Percentiles rank a stretch among this genome's conserved stretches.
Evolutionary conservation across 345 rosid genomes (phyloP).

Genomic region (Moricandia arvensis): DNA sequence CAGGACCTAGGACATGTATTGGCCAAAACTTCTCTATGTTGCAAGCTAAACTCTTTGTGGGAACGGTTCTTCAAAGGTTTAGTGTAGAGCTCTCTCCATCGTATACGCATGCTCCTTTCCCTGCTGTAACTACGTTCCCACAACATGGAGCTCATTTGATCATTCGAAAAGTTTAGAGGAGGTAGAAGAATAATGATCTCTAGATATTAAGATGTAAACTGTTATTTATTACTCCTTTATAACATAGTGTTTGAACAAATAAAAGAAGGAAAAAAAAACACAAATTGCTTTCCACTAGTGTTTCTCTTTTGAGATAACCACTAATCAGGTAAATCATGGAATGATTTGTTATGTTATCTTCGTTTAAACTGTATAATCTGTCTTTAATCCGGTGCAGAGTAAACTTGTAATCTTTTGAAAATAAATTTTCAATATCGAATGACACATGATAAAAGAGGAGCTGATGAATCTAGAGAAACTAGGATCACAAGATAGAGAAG

Average conservation of each 20-base stretch:
- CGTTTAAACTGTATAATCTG: background rate
- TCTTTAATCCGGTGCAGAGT: background rate
- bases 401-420: too few relatives aligned
- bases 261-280: background rate
- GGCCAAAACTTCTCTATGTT: slow-evolving; percentile 52
- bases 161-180: slow-evolving; percentile 27
- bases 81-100: slow-evolving; percentile 47
- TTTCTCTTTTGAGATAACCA: background rate
- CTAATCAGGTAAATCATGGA: background rate
- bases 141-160: slow-evolving; percentile 48
- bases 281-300: background rate
- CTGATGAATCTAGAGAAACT: background rate
- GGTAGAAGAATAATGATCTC: background rate
- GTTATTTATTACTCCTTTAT: background rate
- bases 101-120: slow-evolving; percentile 52
- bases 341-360: background rate
- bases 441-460: background rate
- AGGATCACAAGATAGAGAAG: background rate
- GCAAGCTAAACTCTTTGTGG: slow-evolving; percentile 49
- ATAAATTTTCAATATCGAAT: background rate
- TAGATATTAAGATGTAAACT: background rate
- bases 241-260: background rate
- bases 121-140: slow-evolving; percentile 42
- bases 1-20: slow-evolving; percentile 53
- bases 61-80: slow-evolving; percentile 43